phyloP scores from a whole-genome alignment of 1,139 yeast species.

The Yamadazyma friedrichii region DNA sequence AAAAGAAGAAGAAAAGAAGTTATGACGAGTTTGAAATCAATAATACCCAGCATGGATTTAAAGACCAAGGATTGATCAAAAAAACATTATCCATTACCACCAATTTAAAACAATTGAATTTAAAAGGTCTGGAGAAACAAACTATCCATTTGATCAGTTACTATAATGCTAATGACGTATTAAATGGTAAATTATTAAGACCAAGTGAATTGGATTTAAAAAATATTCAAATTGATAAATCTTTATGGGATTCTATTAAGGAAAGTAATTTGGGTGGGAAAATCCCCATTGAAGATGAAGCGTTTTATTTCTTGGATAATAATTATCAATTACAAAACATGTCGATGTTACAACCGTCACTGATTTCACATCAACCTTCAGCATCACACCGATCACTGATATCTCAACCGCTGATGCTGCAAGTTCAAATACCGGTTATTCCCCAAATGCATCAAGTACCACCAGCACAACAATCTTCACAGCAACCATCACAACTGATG shows the following conservation, averaged over 20 bases:
- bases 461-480: background rate
- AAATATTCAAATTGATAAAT: slow-evolving; percentile 53
- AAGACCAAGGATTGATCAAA: slow-evolving; percentile 76
- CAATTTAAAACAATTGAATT: slow-evolving; percentile 33
- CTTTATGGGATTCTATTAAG: slow-evolving; percentile 59
- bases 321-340: slow-evolving; percentile 46
- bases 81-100: slow-evolving; percentile 70
- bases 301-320: slow-evolving; percentile 49
- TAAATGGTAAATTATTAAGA: slow-evolving; percentile 51
- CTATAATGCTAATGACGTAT: slow-evolving; percentile 72
- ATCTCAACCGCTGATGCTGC: background rate
- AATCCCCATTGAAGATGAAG: slow-evolving; percentile 51
- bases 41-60: slow-evolving; percentile 59
- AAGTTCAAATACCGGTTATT: slow-evolving; percentile 2
- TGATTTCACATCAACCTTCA: background rate
- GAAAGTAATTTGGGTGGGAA: slow-evolving; percentile 61
- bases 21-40: slow-evolving; percentile 15
- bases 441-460: slow-evolving; percentile 2
- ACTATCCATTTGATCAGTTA: slow-evolving; percentile 79
- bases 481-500: background rate
- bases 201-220: slow-evolving; percentile 61
- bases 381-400: background rate
- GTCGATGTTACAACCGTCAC: slow-evolving; percentile 23
- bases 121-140: slow-evolving; percentile 31
- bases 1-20: slow-evolving; percentile 20